Conservation (phyloP, 805 yeast species). For the Saccharomycopsis sp. region DNA sequence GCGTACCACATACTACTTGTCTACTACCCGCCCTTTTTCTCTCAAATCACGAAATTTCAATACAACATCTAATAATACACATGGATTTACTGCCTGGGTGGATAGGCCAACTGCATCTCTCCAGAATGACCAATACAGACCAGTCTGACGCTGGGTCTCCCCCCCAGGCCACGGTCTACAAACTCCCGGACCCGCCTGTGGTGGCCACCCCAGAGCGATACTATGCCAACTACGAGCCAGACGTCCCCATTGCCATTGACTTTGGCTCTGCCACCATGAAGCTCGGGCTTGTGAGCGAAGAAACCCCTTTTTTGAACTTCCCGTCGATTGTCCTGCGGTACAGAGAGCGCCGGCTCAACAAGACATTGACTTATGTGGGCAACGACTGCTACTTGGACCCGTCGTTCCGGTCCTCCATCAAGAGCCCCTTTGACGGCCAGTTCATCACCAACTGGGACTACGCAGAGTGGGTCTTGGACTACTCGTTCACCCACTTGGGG, state of each 20-base stretch:
- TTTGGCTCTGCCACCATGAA: conserved; percentile 60
- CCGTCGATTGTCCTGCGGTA: conserved; percentile 63
- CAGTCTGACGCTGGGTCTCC: too few species aligned
- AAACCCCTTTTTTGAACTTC: conserved; percentile 51
- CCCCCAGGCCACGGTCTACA: too few species aligned
- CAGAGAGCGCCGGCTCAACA: conserved; percentile 65
- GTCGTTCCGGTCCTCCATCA: conserved; percentile 55
- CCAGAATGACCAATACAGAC: too few species aligned
- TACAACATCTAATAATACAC: neutral
- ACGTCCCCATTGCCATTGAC: conserved; percentile 81
- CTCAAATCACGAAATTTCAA: neutral
- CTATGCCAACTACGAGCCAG: conserved; percentile 37
- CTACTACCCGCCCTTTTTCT: too few species aligned
- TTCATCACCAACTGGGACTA: conserved; percentile 89
- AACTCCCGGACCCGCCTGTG: neutral
- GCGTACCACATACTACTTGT: too few species aligned
- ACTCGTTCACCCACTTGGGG: conserved; percentile 70
- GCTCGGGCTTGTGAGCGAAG: conserved; percentile 45
- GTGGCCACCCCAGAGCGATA: conserved; percentile 24
- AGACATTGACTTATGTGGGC: conserved; percentile 66
- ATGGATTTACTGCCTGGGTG: neutral
- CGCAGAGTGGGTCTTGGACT: conserved; percentile 74
- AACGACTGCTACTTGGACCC: conserved; percentile 71
- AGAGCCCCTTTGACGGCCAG: conserved; percentile 81
- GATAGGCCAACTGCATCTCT: neutral